These are phyloP conservation scores for Asterophora parasitica DNA, from an alignment of 768 basidiomycete species.

Conservation along the genomic window DNA sequence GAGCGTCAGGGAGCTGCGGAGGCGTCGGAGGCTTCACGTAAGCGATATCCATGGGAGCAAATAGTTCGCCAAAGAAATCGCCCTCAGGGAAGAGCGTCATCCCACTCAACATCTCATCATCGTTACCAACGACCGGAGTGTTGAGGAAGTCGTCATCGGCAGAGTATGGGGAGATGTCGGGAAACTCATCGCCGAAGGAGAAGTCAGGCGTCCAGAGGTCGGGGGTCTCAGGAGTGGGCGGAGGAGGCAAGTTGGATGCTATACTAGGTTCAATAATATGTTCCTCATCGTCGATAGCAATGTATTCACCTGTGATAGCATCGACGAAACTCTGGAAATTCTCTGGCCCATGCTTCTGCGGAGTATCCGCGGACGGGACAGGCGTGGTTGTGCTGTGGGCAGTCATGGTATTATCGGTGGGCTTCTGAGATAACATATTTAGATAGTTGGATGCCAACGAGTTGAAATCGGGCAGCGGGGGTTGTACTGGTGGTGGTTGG, in stretches of 20 bases:
- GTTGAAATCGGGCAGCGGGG: constrained; percentile 39
- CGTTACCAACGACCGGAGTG: constrained; percentile 28
- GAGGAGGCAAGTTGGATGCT: constrained; percentile 3
- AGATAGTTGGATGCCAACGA: constrained; percentile 59
- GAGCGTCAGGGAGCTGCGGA: constrained; percentile 12
- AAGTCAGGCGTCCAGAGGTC: constrained; percentile 16
- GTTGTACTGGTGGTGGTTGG: constrained; percentile 31
- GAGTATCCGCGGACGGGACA: constrained; percentile 20
- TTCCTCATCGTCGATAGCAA: constrained; percentile 11
- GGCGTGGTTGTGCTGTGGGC: constrained; percentile 26
- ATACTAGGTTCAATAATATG: neutral
- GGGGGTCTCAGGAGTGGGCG: constrained; percentile 16
- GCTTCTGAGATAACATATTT: constrained; percentile 57
- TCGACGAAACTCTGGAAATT: constrained; percentile 17
- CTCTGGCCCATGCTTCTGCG: constrained; percentile 19
- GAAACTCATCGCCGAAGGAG: constrained; percentile 32
- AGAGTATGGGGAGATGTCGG: constrained; percentile 25
- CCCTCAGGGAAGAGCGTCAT: constrained; percentile 1
- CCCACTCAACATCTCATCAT: constrained; percentile 12
- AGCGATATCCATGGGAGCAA: constrained; percentile 9
- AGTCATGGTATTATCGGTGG: constrained; percentile 32
- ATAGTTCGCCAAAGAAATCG: constrained; percentile 1
- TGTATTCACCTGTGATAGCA: constrained; percentile 13
- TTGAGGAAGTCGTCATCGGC: constrained; percentile 9
- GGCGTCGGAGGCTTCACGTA: constrained; percentile 11